Base-by-base conservation (phyloP, 331 rosid species). In the Prunus yedoensis region DNA sequence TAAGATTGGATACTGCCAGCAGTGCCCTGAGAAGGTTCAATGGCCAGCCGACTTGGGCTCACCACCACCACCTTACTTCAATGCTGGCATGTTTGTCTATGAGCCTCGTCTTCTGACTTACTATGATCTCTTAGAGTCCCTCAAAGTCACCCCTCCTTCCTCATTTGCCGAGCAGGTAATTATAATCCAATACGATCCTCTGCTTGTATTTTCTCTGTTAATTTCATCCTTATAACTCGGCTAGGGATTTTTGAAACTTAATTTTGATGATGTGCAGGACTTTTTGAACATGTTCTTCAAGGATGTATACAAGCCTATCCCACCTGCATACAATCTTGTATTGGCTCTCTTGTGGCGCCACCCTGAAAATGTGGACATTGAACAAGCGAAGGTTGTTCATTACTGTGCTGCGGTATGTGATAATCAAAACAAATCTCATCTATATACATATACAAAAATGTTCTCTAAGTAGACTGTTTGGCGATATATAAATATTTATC, bases 301-400 rank as follows among this genome's bases (percentile, higher is more conserved):
- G 71, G 85, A 80, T 15, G 49, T 62, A 23, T 86, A 63, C 71
- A 74, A 73, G 76, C 86, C 90, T 5, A 86, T 86, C 56, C 59
- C 90, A 32, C 62, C 72, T 45, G 65, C 25, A 14, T 83, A 78
- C 82, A 86, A 86, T 61, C 80, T 86, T 28, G 87, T 86, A 9
- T 18, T 81, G 71, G 90, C 90, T 23, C 58, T 83, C 85, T 71
- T 86, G 23, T 86, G 90, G 90, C 90, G 86, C 32, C 90, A 86
- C 77, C 88, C 88, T 0, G 88, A 86, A 18, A 86, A 86, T 52
- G 71, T 86, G 13, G 68, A 83, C 50, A 6, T 81, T 15, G 68
- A 75, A 28, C 49, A 51, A 0, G 85, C 71, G 28, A 85, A 78
- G 73, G 88, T 85, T 28, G 86, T 76, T 52, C 90, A 83, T 45